These are phyloP conservation scores for Clarkia xantiana DNA, from an alignment of 345 rosid genomes.

Conservation along the genomic window DNA sequence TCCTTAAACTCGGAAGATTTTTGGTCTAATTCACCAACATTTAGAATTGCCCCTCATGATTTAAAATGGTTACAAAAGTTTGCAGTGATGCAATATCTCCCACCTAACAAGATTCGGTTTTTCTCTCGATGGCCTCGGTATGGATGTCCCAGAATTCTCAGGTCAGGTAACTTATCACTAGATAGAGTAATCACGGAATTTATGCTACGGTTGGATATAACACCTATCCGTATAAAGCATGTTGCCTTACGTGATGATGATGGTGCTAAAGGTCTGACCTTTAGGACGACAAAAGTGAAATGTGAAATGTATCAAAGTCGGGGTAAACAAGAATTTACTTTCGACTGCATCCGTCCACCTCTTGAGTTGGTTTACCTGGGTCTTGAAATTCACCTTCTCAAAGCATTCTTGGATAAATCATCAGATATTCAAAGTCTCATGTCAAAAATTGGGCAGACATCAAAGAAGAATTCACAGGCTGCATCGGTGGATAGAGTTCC, in stretches of 20 bases:
- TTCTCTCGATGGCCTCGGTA: constrained; percentile 94
- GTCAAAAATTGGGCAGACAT: constrained; percentile 34
- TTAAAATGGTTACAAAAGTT: constrained; percentile 77
- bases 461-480: constrained; percentile 49
- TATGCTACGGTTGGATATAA: constrained; percentile 73
- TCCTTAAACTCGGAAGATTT: constrained; percentile 7
- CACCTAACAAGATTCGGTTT: constrained; percentile 83
- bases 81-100: constrained; percentile 71
- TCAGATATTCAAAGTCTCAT: constrained; percentile 37
- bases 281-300: constrained; percentile 70
- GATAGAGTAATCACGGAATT: constrained; percentile 97
- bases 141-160: constrained; percentile 62
- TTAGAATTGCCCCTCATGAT: constrained; percentile 91
- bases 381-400: constrained; percentile 78
- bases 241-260: constrained; percentile 77
- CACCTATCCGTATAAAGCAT: constrained; percentile 61
- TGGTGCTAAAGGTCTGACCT: constrained; percentile 81
- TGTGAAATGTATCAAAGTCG: constrained; percentile 70
- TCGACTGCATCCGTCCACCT: constrained; percentile 72
- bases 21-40: constrained; percentile 32
- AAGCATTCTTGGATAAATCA: constrained; percentile 50
- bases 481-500: constrained; percentile 45
- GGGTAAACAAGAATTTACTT: constrained; percentile 81
- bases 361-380: constrained; percentile 98
- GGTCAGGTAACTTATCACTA: constrained; percentile 88